Conservation (phyloP, 2,329 filamentous ascomycete species). For the Seiridium cupressi region DNA sequence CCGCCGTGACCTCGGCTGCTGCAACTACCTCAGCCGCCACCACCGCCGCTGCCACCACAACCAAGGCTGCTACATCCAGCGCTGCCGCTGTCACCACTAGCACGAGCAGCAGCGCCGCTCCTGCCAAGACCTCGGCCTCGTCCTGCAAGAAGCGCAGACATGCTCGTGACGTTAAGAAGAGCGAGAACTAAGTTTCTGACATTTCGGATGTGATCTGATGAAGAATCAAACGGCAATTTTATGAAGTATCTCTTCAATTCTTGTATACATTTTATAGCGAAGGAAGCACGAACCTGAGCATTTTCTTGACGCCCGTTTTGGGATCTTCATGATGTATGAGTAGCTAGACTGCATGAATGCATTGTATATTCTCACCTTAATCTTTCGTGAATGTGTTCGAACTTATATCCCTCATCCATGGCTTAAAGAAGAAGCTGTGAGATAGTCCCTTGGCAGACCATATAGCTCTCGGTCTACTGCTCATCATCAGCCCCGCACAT, state of each 20-base stretch:
- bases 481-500: no score
- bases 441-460: no score
- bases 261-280: slow-evolving; percentile 2
- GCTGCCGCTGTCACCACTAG: slow-evolving; percentile 6
- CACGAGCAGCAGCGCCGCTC: slow-evolving; percentile 6
- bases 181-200: slow-evolving; percentile 1
- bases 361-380: slow-evolving; percentile 2
- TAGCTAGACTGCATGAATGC: slow-evolving; percentile 6
- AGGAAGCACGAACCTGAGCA: slow-evolving; percentile 4
- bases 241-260: background rate
- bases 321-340: background rate
- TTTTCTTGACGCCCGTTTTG: background rate
- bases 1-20: slow-evolving; percentile 9
- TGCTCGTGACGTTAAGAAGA: slow-evolving; percentile 10
- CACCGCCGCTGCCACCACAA: slow-evolving; percentile 6
- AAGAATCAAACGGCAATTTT: background rate
- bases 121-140: slow-evolving; percentile 6
- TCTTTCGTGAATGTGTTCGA: background rate
- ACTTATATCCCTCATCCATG: no score
- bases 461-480: no score
- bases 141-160: slow-evolving; percentile 13
- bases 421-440: no score
- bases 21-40: background rate
- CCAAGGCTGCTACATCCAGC: slow-evolving; percentile 2
- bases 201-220: background rate